phyloP scores from a whole-genome alignment of 345 rosid genomes.

The Salix purpurea region DNA sequence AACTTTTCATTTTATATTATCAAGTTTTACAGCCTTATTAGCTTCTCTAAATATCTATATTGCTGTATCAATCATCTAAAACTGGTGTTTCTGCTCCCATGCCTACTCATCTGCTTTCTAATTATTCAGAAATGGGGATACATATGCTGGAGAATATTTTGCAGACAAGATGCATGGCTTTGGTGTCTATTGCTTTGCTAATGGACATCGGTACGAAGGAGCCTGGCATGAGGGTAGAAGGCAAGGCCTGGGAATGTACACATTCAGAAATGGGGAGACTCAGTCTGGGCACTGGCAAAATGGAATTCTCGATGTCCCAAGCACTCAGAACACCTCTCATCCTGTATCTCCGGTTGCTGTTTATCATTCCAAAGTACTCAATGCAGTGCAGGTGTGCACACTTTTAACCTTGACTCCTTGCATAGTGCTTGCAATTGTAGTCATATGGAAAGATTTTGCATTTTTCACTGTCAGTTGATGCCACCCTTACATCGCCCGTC shows the following conservation, averaged over 20 bases:
- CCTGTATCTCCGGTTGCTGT: slow-evolving; percentile 75
- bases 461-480: background rate
- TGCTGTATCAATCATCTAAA: background rate
- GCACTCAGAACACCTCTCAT: slow-evolving; percentile 58
- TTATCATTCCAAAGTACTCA: slow-evolving; percentile 80
- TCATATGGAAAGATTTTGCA: background rate
- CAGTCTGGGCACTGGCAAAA: slow-evolving; percentile 97
- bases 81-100: too few relatives aligned
- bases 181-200: slow-evolving; percentile 79
- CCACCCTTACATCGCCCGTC: background rate
- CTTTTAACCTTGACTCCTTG: background rate
- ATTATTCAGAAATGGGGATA: slow-evolving; percentile 71
- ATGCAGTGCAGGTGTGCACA: slow-evolving; percentile 70
- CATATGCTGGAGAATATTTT: slow-evolving; percentile 92
- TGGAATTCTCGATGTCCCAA: slow-evolving; percentile 79
- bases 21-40: background rate
- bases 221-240: slow-evolving; percentile 98
- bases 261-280: slow-evolving; percentile 88
- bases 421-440: background rate
- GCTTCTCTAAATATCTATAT: background rate
- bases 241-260: slow-evolving; percentile 97
- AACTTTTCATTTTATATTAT: background rate
- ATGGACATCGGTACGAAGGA: slow-evolving; percentile 92
- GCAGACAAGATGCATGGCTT: slow-evolving; percentile 98
- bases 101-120: background rate